A percentile compares a stretch with the other conserved stretches of the same genome.
Conservation (phyloP, 768 basidiomycete genomes). For the Dioszegia hungarica region DNA sequence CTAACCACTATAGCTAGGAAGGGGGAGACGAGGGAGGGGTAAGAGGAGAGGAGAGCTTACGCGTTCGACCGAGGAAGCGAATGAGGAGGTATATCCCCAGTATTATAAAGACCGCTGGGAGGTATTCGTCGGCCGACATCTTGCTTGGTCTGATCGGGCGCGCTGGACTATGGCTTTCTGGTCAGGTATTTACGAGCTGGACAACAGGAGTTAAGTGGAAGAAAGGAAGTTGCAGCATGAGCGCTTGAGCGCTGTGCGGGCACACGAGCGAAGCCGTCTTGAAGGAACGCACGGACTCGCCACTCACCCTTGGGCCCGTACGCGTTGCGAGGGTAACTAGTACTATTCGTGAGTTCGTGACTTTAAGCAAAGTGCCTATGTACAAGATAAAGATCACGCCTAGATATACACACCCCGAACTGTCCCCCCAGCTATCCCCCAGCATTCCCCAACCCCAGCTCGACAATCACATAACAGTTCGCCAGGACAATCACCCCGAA, state of each 20-base stretch:
- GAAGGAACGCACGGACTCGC: too few relatives aligned
- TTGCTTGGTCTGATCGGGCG: background rate
- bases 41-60: slow-evolving; percentile 12
- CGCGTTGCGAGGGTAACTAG: too few relatives aligned
- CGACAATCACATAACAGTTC: slow-evolving; percentile 70
- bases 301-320: too few relatives aligned
- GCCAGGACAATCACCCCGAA: slow-evolving; percentile 66
- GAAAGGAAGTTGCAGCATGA: too few relatives aligned
- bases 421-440: background rate
- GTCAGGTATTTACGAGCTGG: too few relatives aligned
- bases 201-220: too few relatives aligned
- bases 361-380: too few relatives aligned
- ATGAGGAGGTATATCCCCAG: slow-evolving; percentile 26
- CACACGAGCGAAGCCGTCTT: too few relatives aligned
- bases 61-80: slow-evolving; percentile 20
- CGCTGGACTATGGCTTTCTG: too few relatives aligned
- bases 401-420: background rate
- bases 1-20: too few relatives aligned
- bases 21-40: background rate
- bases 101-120: slow-evolving; percentile 33
- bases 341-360: too few relatives aligned
- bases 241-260: too few relatives aligned
- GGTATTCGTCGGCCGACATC: slow-evolving; percentile 33
- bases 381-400: background rate
- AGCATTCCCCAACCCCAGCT: slow-evolving; percentile 54